Evolutionary conservation across 2,329 filamentous ascomycete genomes (phyloP), one percentile per base, ranked within the genome.

Genomic region (Diaporthe amygdali): DNA sequence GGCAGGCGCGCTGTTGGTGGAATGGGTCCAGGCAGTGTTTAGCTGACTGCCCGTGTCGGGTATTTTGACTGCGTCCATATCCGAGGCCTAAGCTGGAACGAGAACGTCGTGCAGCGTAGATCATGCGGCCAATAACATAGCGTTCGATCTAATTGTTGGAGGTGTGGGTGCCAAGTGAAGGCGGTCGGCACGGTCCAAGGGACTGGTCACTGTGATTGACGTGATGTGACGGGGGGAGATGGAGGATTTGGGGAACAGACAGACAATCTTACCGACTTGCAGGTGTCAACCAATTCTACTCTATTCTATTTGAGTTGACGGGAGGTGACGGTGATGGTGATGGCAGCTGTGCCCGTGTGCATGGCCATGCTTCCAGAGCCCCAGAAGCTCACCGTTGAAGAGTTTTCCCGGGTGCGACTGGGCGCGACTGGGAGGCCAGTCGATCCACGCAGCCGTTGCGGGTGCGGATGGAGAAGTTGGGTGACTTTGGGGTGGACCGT

Each of bases 71-170:
- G 34, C 34, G 66, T 27, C 51, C n/a, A 46, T 59, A 56, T 59
- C 66, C 52, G 52, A 55, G 56, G 56, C 51, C 66, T 69, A 71
- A 66, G 68, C 70, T 69, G 51, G 46, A 71, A 67, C 37, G 54
- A 55, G 71, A 54, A 54, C 41, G 46, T 34, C 20, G 46, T 67
- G 68, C 68, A 67, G 64, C 54, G 71, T 49, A 70, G 68, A 72
- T 67, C 68, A 72, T 72, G 71, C 71, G 27, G 63, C 67, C 61
- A 55, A 37, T 70, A 44, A 37, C 61, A 63, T 72, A 70, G 68
- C 68, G 71, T 67, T 70, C 61, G 68, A 56, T 52, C 68, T 72
- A 44, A 66, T 34, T 17, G 56, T 52, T 54, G 27, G 47, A 59
- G 34, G 64, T 41, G 64, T 71, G 64, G 69, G 32, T 61, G 69